A percentile compares a stretch with the other conserved stretches of the same genome.
Evolutionary conservation across 2,329 filamentous ascomycete genomes (phyloP).

Genomic region (Zymoseptoria passerinii): DNA sequence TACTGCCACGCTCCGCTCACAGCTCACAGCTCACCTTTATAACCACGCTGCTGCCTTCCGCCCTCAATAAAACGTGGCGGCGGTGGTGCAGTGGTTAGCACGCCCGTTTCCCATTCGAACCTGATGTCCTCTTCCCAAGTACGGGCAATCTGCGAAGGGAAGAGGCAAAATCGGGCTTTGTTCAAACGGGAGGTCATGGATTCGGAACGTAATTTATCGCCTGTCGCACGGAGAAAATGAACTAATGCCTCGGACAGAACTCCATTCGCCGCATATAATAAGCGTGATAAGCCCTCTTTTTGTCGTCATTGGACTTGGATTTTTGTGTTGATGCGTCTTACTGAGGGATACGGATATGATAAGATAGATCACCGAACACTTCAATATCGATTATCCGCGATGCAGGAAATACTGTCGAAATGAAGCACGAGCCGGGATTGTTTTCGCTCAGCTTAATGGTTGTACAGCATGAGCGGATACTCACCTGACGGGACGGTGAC

Average conservation of each 20-base stretch:
- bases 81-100: slow-evolving; percentile 1
- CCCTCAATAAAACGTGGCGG: not conserved
- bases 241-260: not conserved
- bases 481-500: too few species aligned
- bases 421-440: too few species aligned
- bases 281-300: not conserved
- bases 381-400: not conserved
- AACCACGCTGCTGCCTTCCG: not conserved
- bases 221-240: not conserved
- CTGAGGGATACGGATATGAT: not conserved
- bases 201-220: not conserved
- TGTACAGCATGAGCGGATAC: too few species aligned
- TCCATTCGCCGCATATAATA: not conserved
- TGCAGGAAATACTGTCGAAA: too few species aligned
- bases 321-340: not conserved
- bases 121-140: not conserved
- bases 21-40: not conserved
- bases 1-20: not conserved
- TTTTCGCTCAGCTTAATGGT: too few species aligned
- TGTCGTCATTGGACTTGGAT: not conserved
- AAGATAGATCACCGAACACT: not conserved
- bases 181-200: not conserved
- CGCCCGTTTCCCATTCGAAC: not conserved
- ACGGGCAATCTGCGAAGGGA: not conserved
- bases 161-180: not conserved